Base-by-base conservation (phyloP, 108 stramenopile genomes). In the Chaetoceros muelleri region DNA sequence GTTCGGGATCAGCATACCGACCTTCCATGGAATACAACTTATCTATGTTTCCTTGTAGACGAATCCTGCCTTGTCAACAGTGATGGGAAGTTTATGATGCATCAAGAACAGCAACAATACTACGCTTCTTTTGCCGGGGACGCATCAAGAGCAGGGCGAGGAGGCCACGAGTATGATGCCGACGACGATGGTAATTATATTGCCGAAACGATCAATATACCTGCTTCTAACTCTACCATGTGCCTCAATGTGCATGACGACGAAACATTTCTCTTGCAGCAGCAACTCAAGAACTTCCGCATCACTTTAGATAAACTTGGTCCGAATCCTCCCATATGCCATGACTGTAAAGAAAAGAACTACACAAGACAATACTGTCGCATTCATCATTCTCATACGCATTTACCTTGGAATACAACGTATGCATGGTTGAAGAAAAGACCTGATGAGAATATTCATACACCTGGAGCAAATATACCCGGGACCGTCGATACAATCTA, bases 21-120 rank as follows among this genome's bases (percentile, higher is more conserved):
- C 7, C 55, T 78, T 24, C 89, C 89, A 10, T 91, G 89, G 89
- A 76, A 76, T 20, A 78, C 82, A n/a, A 77, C 84, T 8, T 91
- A 83, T 52, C 73, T 91, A 21, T 86, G 76, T 44, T 53, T 91
- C 40, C 85, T 85, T 8, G 28, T 87, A 50, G 81, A 84, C 49
- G 70, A 80, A 22, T 76, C 77, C 0, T 83, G 82, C 58, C 13
- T 40, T 40, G 8, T 10, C 8, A 40, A 40, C n/a, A n/a, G n/a
- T n/a, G n/a, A n/a, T n/a, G n/a, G n/a, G n/a, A n/a, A n/a, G n/a
- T n/a, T n/a, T n/a, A n/a, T n/a, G n/a, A n/a, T n/a, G n/a, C n/a
- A n/a, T n/a, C n/a, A n/a, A n/a, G n/a, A n/a, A n/a, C n/a, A n/a
- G n/a, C n/a, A n/a, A n/a, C n/a, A n/a, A n/a, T n/a, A n/a, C n/a